Evolutionary conservation across 1,284 basidiomycete species (phyloP), one percentile per base, ranked within the genome.

Genomic region (Trametes pubescens): DNA sequence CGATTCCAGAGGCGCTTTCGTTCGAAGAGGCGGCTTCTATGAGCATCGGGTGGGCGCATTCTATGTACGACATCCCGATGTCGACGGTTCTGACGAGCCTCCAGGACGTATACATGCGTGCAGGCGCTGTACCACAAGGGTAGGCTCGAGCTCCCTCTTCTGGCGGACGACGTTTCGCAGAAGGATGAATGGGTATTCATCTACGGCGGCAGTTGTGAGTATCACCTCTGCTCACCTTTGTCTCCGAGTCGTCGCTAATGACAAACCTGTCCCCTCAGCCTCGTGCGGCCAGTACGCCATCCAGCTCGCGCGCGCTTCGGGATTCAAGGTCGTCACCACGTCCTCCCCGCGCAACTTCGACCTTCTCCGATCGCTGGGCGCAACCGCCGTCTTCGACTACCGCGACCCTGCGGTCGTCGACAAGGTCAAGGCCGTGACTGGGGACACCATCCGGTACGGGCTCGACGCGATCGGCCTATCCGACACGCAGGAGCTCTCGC

Each of bases 271-370:
- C 5, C 18, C 40, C 40, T 4, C 65, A 71, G 73, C 71, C 26
- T 66, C 68, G 16, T 80, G 83, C 40, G 83, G 83, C 0, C 71
- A 79, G 35, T 83, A 77, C 68, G 79, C 79, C 6, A 70, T 83
- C 40, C 81, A 84, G 67, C 75, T 84, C 44, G 79, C 79, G 38
- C 77, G 77, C 61, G 59, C 77, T 7, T 69, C 77, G 1, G 82
- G 82, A 16, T 79, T 79, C 69, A 75, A 74, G 40, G 79, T 82
- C 44, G 73, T 79, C 55, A 76, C 81, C 4, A 79, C 79, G 11
- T 75, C 79, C 24, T 80, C 79, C 6, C 76, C 79, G 1, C 73
- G 74, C 34, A 80, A 81, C 66, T 75, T 71, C 55, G 77, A 75
- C 6, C 73, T 80, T 21, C 69, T 81, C 63, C 77, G 77, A 65